These are phyloP conservation scores for Colletotrichum kahawae DNA, from an alignment of 2,329 filamentous ascomycete species.

Conservation along the genomic window DNA sequence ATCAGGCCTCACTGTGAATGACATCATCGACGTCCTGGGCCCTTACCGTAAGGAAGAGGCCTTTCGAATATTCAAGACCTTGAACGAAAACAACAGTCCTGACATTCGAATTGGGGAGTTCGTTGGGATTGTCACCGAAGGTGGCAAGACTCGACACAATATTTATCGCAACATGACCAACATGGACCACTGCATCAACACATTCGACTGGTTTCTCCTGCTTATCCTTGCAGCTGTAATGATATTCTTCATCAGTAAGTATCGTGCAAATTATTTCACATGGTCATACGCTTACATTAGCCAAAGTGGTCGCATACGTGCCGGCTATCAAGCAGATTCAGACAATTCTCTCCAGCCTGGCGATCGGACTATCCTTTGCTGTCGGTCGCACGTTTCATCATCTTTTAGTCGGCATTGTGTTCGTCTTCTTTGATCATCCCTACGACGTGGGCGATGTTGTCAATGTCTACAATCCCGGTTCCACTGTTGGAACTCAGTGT, in stretches of 20 bases:
- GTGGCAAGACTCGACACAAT: conserved; percentile 27
- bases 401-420: conserved; percentile 71
- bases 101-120: conserved; percentile 34
- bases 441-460: conserved; percentile 77
- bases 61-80: conserved; percentile 22
- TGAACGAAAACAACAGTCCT: conserved; percentile 26
- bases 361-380: conserved; percentile 68
- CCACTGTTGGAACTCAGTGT: conserved; percentile 19
- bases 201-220: conserved; percentile 33
- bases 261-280: not conserved
- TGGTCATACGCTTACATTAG: not conserved
- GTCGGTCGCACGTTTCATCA: conserved; percentile 75
- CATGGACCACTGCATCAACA: conserved; percentile 34
- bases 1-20: conserved; percentile 23
- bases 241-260: conserved; percentile 29
- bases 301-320: conserved; percentile 24
- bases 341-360: conserved; percentile 27
- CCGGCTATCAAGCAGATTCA: conserved; percentile 33
- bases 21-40: conserved; percentile 32
- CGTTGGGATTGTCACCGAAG: conserved; percentile 29
- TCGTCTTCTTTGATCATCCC: conserved; percentile 77
- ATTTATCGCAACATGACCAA: conserved; percentile 31
- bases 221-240: conserved; percentile 27
- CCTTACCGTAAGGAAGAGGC: conserved; percentile 29
- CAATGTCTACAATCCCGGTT: conserved; percentile 55